Evolutionary conservation across 2,329 filamentous ascomycete species (phyloP), one percentile per base, ranked within the genome.

Genomic region (Ceratocystis destructans): DNA sequence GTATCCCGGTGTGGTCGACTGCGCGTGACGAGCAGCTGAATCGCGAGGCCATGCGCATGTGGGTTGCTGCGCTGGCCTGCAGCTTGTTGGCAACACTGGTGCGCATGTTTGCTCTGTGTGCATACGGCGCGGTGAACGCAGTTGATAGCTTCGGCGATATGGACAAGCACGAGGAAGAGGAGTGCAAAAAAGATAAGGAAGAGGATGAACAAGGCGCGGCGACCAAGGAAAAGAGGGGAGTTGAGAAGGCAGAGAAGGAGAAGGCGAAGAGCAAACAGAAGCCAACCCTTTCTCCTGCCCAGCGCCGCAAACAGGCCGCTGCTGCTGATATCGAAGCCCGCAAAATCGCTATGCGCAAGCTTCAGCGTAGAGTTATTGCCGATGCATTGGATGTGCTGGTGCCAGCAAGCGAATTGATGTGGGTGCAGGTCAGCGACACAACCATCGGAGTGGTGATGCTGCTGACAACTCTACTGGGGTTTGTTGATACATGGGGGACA

Each of bases 1-100:
- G 71, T 20, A 72, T 81, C 20, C 70, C 74, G 53, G 76, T 76
- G 64, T 69, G 84, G 69, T 80, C 79, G 0, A 70, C 79, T 0
- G 79, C 78, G 46, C 72, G 77, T 73, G 79, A 79, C 17, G 70
- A 71, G n/a, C 70, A 69, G 31, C 71, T 87, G 3, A 77, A 83
- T 59, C 68, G 80, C 25, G 85, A 90, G 74, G 83, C 82, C 0
- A 83, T 88, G 74, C 80, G 83, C 64, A 85, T 87, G 74, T 91
- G 88, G 88, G 82, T 89, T 69, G 82, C 85, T 48, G 80, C 81
- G 0, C 75, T 90, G 25, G 75, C 75, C 10, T 80, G 81, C 67
- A 82, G 80, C 0, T 74, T 83, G 0, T 53, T 80, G 2, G 71
- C 77, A 28, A 75, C 77, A 1, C 37, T 78, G 41, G 69, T 82